phyloP scores from a whole-genome alignment of 225 moss, liverwort and hornwort species.

The Marchantia polymorpha region DNA sequence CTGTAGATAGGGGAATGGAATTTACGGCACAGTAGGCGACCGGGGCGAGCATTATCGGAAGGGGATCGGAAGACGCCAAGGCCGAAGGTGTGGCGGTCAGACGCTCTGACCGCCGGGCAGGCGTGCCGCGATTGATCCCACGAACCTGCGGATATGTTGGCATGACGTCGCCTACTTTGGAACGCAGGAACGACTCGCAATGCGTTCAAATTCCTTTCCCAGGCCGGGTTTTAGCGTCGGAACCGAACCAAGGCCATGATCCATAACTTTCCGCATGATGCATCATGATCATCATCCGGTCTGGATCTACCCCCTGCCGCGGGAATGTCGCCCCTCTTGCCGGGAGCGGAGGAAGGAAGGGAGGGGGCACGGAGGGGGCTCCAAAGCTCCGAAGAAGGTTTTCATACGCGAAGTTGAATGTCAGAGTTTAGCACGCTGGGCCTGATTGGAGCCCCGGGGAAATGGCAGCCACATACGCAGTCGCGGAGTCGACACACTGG shows the following conservation, averaged over 20 bases:
- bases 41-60: constrained; percentile 3
- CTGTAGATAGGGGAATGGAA: not conserved
- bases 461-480: no score
- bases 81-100: not conserved
- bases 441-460: no score
- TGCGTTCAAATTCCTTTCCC: not conserved
- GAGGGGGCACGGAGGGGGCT: no score
- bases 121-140: not conserved
- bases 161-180: constrained; percentile 4
- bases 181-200: not conserved
- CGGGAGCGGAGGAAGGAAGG: not conserved
- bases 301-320: not conserved
- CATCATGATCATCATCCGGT: not conserved
- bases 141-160: not conserved
- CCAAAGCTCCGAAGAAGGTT: no score
- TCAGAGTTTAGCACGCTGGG: no score
- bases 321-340: not conserved
- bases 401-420: no score
- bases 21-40: not conserved
- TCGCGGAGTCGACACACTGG: no score
- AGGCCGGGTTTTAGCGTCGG: no score
- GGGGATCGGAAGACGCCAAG: not conserved
- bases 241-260: no score
- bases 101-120: not conserved
- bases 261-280: not conserved